Conservation (phyloP, 345 rosid genomes). For the Syzygium oleosum region DNA sequence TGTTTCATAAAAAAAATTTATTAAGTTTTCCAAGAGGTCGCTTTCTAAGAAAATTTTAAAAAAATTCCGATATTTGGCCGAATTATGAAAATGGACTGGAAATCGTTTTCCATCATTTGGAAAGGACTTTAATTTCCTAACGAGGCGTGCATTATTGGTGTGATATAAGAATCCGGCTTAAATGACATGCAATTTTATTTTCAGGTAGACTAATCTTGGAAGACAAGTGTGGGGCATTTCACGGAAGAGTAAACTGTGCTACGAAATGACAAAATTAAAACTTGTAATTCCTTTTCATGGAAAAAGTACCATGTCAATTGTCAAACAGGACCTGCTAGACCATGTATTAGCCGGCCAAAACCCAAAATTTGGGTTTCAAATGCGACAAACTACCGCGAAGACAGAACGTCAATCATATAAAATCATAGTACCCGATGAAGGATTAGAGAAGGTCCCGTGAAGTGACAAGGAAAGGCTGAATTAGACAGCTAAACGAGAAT, state of each 20-base stretch:
- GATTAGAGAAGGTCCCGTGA: not conserved
- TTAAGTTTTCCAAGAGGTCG: not conserved
- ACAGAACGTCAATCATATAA: too few species aligned
- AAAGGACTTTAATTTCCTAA: not conserved
- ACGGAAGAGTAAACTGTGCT: not conserved
- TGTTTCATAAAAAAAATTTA: not conserved
- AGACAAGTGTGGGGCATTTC: not conserved
- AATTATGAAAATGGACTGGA: not conserved
- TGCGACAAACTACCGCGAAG: not conserved
- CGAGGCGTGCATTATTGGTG: not conserved
- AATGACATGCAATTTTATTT: not conserved
- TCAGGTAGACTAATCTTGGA: not conserved
- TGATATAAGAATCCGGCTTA: not conserved
- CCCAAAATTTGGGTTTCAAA: not conserved
- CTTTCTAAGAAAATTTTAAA: not conserved
- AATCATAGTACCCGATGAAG: too few species aligned
- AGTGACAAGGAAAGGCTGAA: not conserved
- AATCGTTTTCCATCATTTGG: not conserved
- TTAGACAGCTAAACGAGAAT: not conserved
- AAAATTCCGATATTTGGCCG: not conserved
- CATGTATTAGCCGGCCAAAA: not conserved
- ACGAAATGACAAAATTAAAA: not conserved
- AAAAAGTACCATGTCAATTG: not conserved
- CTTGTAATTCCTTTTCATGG: not conserved
- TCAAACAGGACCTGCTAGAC: not conserved